These are phyloP conservation scores for Lunasporangiospora selenospora DNA, from an alignment of 192 early-diverging fungal genomes.

Conservation along the genomic window DNA sequence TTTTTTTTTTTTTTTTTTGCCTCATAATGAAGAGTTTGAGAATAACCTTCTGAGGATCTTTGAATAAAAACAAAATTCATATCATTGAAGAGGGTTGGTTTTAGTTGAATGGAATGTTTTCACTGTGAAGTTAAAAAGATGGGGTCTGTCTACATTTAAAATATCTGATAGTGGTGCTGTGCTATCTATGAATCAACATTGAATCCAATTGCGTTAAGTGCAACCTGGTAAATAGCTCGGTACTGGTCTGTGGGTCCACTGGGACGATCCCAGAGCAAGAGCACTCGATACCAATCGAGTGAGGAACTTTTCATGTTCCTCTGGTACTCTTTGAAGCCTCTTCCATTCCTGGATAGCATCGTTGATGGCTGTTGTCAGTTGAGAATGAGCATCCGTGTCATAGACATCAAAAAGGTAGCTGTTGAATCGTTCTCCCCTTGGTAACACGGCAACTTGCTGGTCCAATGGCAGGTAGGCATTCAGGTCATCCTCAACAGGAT, in stretches of 20 bases:
- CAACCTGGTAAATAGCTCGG: conserved; percentile 46
- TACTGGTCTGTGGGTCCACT: conserved; percentile 61
- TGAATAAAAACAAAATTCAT: too few relatives aligned
- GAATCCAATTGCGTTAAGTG: conserved; percentile 26
- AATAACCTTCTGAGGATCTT: too few relatives aligned
- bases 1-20: too few relatives aligned
- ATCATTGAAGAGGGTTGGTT: too few relatives aligned
- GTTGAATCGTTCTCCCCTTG: conserved; percentile 43
- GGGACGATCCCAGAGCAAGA: conserved; percentile 51
- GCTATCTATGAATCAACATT: conserved; percentile 1
- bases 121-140: too few relatives aligned
- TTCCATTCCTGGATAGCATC: conserved; percentile 45
- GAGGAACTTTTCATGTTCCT: conserved; percentile 52
- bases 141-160: too few relatives aligned
- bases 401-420: conserved; percentile 53
- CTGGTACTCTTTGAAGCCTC: conserved; percentile 14
- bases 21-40: too few relatives aligned
- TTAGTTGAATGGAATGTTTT: too few relatives aligned
- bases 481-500: neutral
- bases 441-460: conserved; percentile 24
- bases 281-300: conserved; percentile 55
- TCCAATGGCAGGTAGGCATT: conserved; percentile 40
- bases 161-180: too few relatives aligned
- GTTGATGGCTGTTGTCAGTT: conserved; percentile 47
- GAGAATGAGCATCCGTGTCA: conserved; percentile 21